These are phyloP conservation scores for Backusella tarrabulga DNA, from an alignment of 192 early-diverging fungal genomes.

Conservation along the genomic window DNA sequence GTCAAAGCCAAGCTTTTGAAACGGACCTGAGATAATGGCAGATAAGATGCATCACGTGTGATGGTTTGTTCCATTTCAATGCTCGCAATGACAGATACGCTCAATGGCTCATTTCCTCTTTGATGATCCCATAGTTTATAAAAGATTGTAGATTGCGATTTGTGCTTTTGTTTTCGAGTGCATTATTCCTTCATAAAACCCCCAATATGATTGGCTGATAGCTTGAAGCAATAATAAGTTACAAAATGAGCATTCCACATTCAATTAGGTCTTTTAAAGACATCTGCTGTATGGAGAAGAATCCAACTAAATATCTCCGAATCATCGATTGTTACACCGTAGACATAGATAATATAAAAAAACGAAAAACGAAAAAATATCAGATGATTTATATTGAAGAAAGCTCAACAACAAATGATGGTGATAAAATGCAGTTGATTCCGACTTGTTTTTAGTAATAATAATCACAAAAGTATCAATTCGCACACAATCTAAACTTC, in stretches of 20 bases:
- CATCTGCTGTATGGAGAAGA: background rate
- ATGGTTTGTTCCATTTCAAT: background rate
- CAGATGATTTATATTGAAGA: background rate
- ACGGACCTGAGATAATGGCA: background rate
- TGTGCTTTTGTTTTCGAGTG: background rate
- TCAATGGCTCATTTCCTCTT: too few species aligned
- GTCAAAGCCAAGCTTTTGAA: background rate
- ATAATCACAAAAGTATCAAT: background rate
- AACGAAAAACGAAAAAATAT: background rate
- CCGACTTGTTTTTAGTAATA: conserved; percentile 1
- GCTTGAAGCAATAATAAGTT: background rate
- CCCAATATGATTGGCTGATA: background rate
- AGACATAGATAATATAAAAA: background rate
- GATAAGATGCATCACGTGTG: background rate
- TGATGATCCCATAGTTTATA: too few species aligned
- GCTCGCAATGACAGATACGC: too few species aligned
- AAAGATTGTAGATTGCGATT: too few species aligned
- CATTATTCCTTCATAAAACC: background rate
- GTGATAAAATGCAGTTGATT: background rate
- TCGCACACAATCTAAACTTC: conserved; percentile 26
- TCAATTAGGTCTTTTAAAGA: background rate
- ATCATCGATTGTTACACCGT: background rate
- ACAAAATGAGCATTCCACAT: background rate
- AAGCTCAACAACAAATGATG: background rate
- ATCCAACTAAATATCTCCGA: background rate